Evolutionary conservation across 345 rosid genomes (phyloP).

Genomic region (Sonneratia caseolaris): DNA sequence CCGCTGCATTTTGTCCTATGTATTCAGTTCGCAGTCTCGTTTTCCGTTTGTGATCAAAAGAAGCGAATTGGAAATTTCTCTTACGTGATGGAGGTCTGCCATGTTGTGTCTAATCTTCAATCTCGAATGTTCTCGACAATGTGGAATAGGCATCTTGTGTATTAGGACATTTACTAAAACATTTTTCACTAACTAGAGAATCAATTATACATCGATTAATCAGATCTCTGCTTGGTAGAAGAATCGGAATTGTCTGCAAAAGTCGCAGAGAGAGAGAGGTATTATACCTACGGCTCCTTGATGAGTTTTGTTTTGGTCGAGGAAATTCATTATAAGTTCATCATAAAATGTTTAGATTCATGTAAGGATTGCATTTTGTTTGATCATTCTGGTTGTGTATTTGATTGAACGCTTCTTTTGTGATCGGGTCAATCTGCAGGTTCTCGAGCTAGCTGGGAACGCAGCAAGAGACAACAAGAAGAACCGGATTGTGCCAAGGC

Average conservation of each 20-base stretch:
- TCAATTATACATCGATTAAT: no score
- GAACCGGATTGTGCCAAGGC: slow-evolving; percentile 60
- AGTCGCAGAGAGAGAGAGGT: no score
- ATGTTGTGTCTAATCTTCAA: background rate
- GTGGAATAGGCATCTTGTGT: no score
- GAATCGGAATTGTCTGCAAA: no score
- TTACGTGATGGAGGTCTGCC: background rate
- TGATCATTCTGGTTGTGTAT: background rate
- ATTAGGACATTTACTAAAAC: no score
- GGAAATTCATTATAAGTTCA: no score
- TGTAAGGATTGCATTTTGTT: background rate
- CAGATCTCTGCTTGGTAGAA: no score
- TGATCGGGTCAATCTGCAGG: slow-evolving; percentile 18
- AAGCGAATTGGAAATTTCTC: background rate
- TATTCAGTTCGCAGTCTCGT: background rate
- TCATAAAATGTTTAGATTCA: no score
- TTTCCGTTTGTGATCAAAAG: no score
- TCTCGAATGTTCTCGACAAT: background rate
- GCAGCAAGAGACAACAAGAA: slow-evolving; percentile 79
- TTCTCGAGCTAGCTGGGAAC: slow-evolving; percentile 67
- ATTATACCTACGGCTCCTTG: no score
- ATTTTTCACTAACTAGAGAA: no score
- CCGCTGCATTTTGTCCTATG: background rate
- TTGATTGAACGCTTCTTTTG: background rate
- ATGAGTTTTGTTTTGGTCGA: no score